Evolutionary conservation across 2,329 filamentous ascomycete genomes (phyloP).

Genomic region (Aspergillus spinulosporus): DNA sequence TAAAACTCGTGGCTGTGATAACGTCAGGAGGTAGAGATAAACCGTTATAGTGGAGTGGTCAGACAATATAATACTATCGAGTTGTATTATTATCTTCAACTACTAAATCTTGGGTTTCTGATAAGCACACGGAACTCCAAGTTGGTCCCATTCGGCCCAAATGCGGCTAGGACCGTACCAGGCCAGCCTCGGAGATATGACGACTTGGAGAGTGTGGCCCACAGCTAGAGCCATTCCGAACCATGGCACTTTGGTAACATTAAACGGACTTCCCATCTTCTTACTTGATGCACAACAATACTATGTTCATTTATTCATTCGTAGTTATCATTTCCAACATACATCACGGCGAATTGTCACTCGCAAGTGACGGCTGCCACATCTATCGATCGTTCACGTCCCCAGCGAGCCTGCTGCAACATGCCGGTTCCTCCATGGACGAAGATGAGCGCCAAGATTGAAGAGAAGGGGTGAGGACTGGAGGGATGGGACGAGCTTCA

Average conservation of each 20-base stretch:
- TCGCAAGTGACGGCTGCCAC: constrained; percentile 38
- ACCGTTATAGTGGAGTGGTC: background rate
- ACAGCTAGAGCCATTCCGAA: background rate
- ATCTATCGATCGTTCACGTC: constrained; percentile 20
- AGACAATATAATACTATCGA: background rate
- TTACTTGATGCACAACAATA: background rate
- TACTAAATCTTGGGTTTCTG: background rate
- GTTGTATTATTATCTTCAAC: background rate
- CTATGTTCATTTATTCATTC: constrained; percentile 19
- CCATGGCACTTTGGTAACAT: constrained; percentile 7
- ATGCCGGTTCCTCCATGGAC: constrained; percentile 14
- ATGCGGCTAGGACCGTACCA: no score
- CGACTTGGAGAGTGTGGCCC: constrained; percentile 1
- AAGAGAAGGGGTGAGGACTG: constrained; percentile 19
- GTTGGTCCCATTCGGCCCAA: background rate
- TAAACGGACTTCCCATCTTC: background rate
- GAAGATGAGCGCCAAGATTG: constrained; percentile 34
- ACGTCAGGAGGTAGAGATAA: background rate
- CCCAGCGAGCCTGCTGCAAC: constrained; percentile 7
- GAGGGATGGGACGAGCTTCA: background rate
- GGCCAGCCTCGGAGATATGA: background rate
- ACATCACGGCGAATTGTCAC: constrained; percentile 28
- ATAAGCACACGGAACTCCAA: background rate
- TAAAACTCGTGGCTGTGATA: background rate
- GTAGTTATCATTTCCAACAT: constrained; percentile 22